Percentiles rank a stretch among this genome's conserved stretches.
These are phyloP conservation scores for Penicillium roqueforti DNA, from an alignment of 495 filamentous ascomycete genomes.

Conservation along the genomic window DNA sequence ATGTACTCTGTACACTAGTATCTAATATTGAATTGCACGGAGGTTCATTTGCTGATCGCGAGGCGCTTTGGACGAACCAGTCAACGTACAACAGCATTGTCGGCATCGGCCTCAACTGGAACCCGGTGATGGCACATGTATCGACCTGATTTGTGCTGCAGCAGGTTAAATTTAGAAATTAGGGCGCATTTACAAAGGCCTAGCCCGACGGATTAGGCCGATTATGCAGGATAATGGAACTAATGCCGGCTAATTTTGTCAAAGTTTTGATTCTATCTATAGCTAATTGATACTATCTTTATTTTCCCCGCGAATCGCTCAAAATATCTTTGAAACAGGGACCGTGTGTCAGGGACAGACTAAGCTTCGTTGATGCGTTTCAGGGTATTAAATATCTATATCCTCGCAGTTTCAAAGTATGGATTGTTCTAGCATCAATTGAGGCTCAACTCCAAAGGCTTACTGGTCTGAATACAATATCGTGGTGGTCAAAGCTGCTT, in stretches of 20 bases:
- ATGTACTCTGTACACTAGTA: neutral
- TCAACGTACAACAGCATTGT: slow-evolving; percentile 11
- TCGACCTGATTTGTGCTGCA: slow-evolving; percentile 2
- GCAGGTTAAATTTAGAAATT: slow-evolving; percentile 3
- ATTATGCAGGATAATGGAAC: slow-evolving; percentile 5
- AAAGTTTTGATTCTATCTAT: slow-evolving; percentile 26
- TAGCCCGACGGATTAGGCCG: slow-evolving; percentile 2
- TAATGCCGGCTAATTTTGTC: slow-evolving; percentile 23
- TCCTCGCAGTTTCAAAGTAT: slow-evolving; percentile 1
- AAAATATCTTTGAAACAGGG: slow-evolving; percentile 27
- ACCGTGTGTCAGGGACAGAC: slow-evolving; percentile 13
- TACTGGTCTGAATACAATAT: neutral
- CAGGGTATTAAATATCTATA: slow-evolving; percentile 19
- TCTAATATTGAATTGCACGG: slow-evolving; percentile 6
- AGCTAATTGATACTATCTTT: slow-evolving; percentile 27
- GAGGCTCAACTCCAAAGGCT: neutral
- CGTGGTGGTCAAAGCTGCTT: neutral
- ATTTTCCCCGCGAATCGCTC: slow-evolving; percentile 9
- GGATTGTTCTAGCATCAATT: slow-evolving; percentile 2
- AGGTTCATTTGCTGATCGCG: slow-evolving; percentile 6
- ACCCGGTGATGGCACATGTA: slow-evolving; percentile 1
- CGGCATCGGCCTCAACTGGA: too few relatives aligned
- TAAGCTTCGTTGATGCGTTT: slow-evolving; percentile 16
- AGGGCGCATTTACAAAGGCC: slow-evolving; percentile 8
- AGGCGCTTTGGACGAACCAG: slow-evolving; percentile 15